Percentiles rank a stretch among this genome's conserved stretches.
Conservation (phyloP, 164 flowering plant species). For the Pachysandra terminalis region DNA sequence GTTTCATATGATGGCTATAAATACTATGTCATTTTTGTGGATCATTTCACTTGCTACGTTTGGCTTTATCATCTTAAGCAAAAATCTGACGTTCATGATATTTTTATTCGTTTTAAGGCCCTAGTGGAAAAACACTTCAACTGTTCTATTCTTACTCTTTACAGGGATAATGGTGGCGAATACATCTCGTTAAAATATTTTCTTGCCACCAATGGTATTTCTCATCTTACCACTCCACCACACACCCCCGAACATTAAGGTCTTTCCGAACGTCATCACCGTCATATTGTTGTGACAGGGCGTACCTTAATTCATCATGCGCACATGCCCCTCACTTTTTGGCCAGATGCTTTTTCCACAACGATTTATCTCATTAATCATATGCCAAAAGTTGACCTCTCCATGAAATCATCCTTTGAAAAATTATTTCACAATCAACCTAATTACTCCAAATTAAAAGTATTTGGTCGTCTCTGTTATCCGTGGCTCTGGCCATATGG, state of each 20-base stretch:
- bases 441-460: conserved; percentile 2
- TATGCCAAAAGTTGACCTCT: too few relatives aligned
- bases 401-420: background rate
- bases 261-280: background rate
- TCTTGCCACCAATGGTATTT: background rate
- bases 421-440: background rate
- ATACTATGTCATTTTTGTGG: too few relatives aligned
- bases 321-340: background rate
- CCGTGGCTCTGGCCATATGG: conserved; percentile 2
- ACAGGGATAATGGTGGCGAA: background rate
- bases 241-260: background rate
- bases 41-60: too few relatives aligned
- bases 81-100: background rate
- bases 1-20: too few relatives aligned
- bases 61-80: too few relatives aligned
- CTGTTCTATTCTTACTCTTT: background rate
- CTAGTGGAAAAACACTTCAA: background rate
- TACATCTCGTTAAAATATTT: background rate
- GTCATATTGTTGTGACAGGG: background rate
- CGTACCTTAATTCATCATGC: background rate
- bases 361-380: background rate
- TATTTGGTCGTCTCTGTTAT: background rate
- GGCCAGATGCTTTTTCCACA: background rate
- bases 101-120: background rate
- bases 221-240: background rate